A percentile compares a stretch with the other conserved stretches of the same genome.
These are phyloP conservation scores for Gentiana macrophylla DNA, from an alignment of 257 asterid species.

Conservation along the genomic window DNA sequence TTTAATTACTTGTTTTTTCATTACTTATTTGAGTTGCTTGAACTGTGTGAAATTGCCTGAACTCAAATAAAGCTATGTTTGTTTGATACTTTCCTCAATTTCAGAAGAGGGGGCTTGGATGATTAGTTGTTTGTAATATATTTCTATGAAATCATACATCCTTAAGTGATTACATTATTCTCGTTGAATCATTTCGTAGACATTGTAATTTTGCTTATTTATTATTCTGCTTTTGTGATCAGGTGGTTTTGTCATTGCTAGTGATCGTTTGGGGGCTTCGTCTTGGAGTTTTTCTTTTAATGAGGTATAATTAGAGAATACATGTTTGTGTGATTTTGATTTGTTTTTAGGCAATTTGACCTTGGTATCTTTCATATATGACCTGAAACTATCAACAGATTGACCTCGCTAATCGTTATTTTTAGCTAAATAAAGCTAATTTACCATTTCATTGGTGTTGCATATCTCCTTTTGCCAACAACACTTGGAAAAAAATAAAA, in stretches of 20 bases:
- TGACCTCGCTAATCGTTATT: no score
- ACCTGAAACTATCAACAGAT: no score
- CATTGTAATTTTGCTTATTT: constrained; percentile 3
- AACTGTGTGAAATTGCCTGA: neutral
- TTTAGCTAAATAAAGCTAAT: no score
- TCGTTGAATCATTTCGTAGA: neutral
- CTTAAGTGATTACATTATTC: no score
- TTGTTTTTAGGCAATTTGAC: neutral
- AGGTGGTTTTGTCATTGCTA: constrained; percentile 70
- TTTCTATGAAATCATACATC: no score
- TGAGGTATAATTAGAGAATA: constrained; percentile 44
- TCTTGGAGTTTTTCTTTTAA: constrained; percentile 58
- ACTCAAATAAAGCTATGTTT: no score
- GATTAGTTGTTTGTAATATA: no score
- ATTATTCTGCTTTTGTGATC: constrained; percentile 16
- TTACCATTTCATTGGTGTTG: no score
- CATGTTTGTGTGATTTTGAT: neutral
- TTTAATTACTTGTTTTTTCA: neutral
- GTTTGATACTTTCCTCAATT: no score
- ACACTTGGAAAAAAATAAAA: no score
- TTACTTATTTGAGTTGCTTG: constrained; percentile 1
- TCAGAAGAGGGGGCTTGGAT: no score
- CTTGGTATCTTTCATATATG: neutral
- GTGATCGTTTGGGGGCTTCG: constrained; percentile 91
- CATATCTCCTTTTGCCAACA: no score